A percentile compares a stretch with the other conserved stretches of the same genome.
Evolutionary conservation across 495 filamentous ascomycete species (phyloP).

Genomic region (Lophiotrema nucula): DNA sequence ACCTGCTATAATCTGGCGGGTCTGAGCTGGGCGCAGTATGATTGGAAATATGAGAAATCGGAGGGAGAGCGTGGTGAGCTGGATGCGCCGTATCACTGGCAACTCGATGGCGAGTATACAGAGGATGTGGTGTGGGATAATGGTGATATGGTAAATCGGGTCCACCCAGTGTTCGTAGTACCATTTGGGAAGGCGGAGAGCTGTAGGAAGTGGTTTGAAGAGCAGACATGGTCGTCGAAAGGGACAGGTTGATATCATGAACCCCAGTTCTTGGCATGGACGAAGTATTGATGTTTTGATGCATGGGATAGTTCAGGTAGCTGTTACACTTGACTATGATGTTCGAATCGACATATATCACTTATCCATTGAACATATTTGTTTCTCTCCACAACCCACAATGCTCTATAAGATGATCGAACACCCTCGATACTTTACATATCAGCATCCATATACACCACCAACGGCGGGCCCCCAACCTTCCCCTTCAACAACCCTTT

Average conservation of each 20-base stretch:
- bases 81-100: conserved; percentile 52
- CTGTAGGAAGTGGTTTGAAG: conserved; percentile 63
- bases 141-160: conserved; percentile 51
- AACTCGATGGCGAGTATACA: conserved; percentile 62
- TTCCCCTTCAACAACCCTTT: conserved; percentile 49
- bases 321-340: too few species aligned
- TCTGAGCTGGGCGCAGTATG: conserved; percentile 75
- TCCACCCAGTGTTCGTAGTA: conserved; percentile 85
- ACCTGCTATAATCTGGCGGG: conserved; percentile 87
- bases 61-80: conserved; percentile 48
- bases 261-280: too few species aligned
- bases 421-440: too few species aligned
- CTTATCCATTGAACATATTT: too few species aligned
- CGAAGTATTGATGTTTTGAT: too few species aligned
- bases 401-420: too few species aligned
- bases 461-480: conserved; percentile 27
- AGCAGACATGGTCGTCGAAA: conserved; percentile 50
- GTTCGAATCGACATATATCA: too few species aligned
- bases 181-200: conserved; percentile 65
- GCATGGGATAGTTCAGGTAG: too few species aligned
- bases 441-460: conserved; percentile 34
- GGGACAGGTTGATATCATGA: neutral
- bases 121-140: conserved; percentile 48
- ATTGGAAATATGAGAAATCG: conserved; percentile 58
- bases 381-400: too few species aligned